Evolutionary conservation across 345 rosid species (phyloP).

Genomic region (Adansonia digitata): DNA sequence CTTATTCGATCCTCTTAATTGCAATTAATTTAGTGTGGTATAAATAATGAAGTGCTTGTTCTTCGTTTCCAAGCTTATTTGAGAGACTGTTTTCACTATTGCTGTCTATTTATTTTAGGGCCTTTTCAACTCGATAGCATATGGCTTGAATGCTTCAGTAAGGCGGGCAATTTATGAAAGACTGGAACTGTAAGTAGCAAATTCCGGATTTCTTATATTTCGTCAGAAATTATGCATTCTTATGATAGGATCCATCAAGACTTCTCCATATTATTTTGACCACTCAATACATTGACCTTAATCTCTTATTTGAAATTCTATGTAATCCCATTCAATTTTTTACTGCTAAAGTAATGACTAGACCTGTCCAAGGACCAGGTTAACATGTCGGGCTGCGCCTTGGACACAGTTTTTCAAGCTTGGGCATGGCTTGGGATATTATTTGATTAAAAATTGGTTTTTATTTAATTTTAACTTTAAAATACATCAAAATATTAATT

Average conservation of each 20-base stretch:
- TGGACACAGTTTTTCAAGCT: not conserved
- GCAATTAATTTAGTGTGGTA: not conserved
- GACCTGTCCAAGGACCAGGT: not conserved
- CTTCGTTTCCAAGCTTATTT: not conserved
- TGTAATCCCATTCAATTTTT: not conserved
- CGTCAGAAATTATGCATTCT: not conserved
- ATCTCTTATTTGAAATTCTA: not conserved
- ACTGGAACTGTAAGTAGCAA: constrained; percentile 66
- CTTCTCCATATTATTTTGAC: not conserved
- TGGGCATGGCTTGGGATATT: not conserved
- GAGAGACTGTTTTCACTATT: not conserved
- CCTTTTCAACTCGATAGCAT: constrained; percentile 90
- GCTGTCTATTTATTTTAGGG: constrained; percentile 43
- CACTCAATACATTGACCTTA: not conserved
- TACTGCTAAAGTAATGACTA: not conserved
- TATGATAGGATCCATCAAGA: not conserved
- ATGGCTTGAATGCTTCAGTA: constrained; percentile 89
- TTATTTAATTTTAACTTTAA: not conserved
- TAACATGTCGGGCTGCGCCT: not conserved
- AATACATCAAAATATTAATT: not conserved
- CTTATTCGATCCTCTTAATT: not conserved
- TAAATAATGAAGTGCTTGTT: not conserved
- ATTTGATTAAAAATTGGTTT: no score
- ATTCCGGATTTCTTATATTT: constrained; percentile 4
- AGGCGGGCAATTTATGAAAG: constrained; percentile 80